These are phyloP conservation scores for Plasmopara viticola DNA, from an alignment of 352 stramenopile species.

Conservation along the genomic window DNA sequence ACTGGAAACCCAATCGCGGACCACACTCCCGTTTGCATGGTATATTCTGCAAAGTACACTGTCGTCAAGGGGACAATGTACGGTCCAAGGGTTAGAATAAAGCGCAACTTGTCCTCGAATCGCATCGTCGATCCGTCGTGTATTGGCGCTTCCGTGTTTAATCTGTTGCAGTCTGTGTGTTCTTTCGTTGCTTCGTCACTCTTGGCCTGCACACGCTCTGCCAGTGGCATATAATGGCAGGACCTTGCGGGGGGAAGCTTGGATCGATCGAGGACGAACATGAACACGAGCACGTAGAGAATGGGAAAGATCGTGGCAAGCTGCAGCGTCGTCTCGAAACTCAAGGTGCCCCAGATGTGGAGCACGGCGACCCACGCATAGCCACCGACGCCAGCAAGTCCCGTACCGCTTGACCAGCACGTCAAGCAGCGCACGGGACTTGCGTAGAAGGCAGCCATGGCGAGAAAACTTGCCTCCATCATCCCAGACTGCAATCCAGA, in stretches of 20 bases:
- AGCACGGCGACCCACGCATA: conserved; percentile 86
- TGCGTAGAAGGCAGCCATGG: conserved; percentile 80
- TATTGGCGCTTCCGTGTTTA: conserved; percentile 5
- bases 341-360: conserved; percentile 55
- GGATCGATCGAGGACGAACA: conserved; percentile 50
- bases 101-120: conserved; percentile 48
- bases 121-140: conserved; percentile 35
- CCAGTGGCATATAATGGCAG: conserved; percentile 37
- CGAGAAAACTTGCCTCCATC: conserved; percentile 87
- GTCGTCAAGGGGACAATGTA: conserved; percentile 89
- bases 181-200: background rate
- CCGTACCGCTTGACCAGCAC: conserved; percentile 90
- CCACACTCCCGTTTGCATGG: conserved; percentile 91
- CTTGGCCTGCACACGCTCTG: conserved; percentile 7
- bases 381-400: conserved; percentile 86
- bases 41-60: conserved; percentile 93
- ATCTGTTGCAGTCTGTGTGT: conserved; percentile 11
- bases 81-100: conserved; percentile 79
- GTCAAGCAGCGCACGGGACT: conserved; percentile 70
- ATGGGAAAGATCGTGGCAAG: conserved; percentile 57
- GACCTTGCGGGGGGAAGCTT: conserved; percentile 31
- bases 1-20: conserved; percentile 92
- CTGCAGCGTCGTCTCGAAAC: conserved; percentile 56
- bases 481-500: conserved; percentile 81
- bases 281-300: conserved; percentile 58